phyloP scores from a whole-genome alignment of 306 rosid genomes.

The Sicyos baderoa region DNA sequence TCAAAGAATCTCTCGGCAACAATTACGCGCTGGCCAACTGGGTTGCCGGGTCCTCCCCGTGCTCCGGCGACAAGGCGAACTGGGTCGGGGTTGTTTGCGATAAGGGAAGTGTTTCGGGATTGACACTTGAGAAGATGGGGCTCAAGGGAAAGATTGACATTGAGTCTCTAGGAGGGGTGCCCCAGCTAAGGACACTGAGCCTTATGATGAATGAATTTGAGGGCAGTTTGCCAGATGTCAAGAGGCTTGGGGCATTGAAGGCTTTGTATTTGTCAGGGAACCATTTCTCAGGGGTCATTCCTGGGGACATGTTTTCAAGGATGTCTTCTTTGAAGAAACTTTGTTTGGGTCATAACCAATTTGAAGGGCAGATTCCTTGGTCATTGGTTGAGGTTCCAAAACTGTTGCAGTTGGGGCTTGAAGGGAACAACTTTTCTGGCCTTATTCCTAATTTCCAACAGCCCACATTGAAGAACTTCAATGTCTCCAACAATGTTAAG shows the following conservation, averaged over 20 bases:
- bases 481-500: slow-evolving; percentile 48
- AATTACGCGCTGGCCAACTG: slow-evolving; percentile 27
- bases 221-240: slow-evolving; percentile 38
- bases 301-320: slow-evolving; percentile 28
- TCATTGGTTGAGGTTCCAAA: slow-evolving; percentile 35
- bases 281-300: slow-evolving; percentile 53
- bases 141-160: slow-evolving; percentile 52
- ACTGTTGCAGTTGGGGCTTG: slow-evolving; percentile 49
- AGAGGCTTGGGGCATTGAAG: slow-evolving; percentile 34
- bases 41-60: slow-evolving; percentile 36
- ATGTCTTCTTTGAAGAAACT: slow-evolving; percentile 62
- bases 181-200: slow-evolving; percentile 45
- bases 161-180: slow-evolving; percentile 30
- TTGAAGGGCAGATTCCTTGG: slow-evolving; percentile 49
- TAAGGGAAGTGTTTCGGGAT: slow-evolving; percentile 41
- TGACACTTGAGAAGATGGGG: slow-evolving; percentile 53
- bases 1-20: slow-evolving; percentile 43
- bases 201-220: slow-evolving; percentile 51
- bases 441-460: slow-evolving; percentile 35
- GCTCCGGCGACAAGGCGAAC: slow-evolving; percentile 24
- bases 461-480: slow-evolving; percentile 26
- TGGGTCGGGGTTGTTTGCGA: slow-evolving; percentile 57
- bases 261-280: slow-evolving; percentile 48
- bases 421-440: slow-evolving; percentile 54
- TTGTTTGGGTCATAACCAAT: slow-evolving; percentile 44